Base-by-base conservation (phyloP, 768 basidiomycete genomes). In the Rhodotorula babjevae region DNA sequence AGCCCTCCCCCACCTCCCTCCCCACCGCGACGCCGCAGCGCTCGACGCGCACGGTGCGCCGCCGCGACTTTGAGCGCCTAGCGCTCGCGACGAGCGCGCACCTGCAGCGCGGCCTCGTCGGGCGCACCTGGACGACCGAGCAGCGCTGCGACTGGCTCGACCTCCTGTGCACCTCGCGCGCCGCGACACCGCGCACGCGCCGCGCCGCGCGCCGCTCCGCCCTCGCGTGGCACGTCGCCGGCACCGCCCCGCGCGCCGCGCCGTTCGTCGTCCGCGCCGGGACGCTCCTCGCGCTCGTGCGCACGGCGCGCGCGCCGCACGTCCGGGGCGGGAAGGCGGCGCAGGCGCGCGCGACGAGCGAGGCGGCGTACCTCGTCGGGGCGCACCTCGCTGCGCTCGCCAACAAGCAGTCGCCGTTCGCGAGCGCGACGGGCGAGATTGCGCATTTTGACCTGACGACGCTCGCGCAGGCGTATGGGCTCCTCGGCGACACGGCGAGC, bases 401-500 rank as follows among this genome's bases (percentile, higher is more conserved):
- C 57, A 27, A 27, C 3, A 62, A 64, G 27, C 1, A 11, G 12
- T 73, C 72, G 8, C 68, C 72, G 12, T 73, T 58, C 56, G 33
- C 60, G 42, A 8, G 40, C 18, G 53, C 62, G 16, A 9, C 2
- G 8, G 29, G 31, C 3, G 3, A 31, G 23, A 40, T 66, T 57
- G n/a, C 25, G n/a, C 68, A 69, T 50, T 74, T 36, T 58, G 73
- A 69, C 53, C 29, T 74, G n/a, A 70, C 73, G 19, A 67, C 73
- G 14, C 52, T 74, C 18, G 73, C 68, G 14, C 61, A 63, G 33
- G 53, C 61, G 31, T 74, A 64, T 25, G n/a, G 33, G 7, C 47
- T 74, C 16, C 47, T 69, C 14, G 49, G 61, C 12, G 73, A 74
- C 53, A 10, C 2, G 14, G 27, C 27, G 11, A 40, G 31, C 6